phyloP scores from a whole-genome alignment of 768 basidiomycete genomes.

The Mycena polygramma region DNA sequence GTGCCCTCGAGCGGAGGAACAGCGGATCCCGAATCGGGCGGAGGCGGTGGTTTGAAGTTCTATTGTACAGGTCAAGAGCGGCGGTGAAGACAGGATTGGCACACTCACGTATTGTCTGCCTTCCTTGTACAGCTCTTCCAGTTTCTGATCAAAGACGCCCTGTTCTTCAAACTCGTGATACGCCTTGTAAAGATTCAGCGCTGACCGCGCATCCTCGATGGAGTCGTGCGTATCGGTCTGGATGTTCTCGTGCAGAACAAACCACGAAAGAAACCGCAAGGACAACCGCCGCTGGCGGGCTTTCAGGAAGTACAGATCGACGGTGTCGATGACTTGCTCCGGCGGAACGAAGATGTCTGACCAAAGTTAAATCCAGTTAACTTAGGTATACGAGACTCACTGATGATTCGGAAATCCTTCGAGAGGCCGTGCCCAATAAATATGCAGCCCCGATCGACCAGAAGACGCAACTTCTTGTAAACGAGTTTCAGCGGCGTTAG shows the following conservation, averaged over 20 bases:
- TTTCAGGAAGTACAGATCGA: conserved; percentile 93
- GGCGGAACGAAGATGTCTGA: conserved; percentile 96
- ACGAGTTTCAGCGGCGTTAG: conserved; percentile 97
- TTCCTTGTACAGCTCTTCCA: conserved; percentile 88
- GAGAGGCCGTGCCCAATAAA: conserved; percentile 98
- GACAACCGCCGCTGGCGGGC: conserved; percentile 89
- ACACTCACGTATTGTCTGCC: conserved; percentile 77
- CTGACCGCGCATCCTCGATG: conserved; percentile 95
- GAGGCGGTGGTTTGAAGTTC: conserved; percentile 71
- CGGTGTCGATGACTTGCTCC: conserved; percentile 96
- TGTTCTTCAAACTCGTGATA: conserved; percentile 82
- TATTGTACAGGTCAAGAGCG: conserved; percentile 40
- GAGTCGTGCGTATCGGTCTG: conserved; percentile 97
- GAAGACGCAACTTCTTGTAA: conserved; percentile 94
- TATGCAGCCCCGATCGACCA: conserved; percentile 95
- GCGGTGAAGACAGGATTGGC: not conserved
- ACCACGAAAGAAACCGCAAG: conserved; percentile 94
- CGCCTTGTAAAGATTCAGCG: conserved; percentile 86
- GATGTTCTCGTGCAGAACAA: conserved; percentile 90
- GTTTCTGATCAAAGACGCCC: conserved; percentile 85
- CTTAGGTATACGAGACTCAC: conserved; percentile 59
- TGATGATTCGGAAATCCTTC: conserved; percentile 99
- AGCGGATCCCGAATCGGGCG: conserved; percentile 34
- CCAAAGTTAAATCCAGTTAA: not conserved
- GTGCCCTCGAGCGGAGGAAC: conserved; percentile 23